A percentile compares a stretch with the other conserved stretches of the same genome.
These are phyloP conservation scores for Neurospora sp. DNA, from an alignment of 2,329 filamentous ascomycete genomes.

Conservation along the genomic window DNA sequence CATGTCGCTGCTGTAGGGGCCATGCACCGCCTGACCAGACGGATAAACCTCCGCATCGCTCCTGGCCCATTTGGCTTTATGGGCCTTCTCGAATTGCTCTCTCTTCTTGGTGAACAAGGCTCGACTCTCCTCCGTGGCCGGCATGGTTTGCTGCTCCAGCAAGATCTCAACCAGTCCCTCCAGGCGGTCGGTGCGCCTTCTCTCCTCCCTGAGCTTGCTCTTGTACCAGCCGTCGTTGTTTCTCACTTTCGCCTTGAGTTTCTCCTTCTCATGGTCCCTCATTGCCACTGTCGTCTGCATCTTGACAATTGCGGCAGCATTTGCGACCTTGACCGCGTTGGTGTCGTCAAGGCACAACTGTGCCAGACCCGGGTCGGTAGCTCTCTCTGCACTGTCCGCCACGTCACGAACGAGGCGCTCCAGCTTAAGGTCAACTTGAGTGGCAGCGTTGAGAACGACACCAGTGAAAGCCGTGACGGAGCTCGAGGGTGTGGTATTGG, in stretches of 20 bases:
- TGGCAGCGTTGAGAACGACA: too few relatives aligned
- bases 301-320: neutral
- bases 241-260: neutral
- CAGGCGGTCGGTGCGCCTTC: neutral
- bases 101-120: neutral
- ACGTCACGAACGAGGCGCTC: too few relatives aligned
- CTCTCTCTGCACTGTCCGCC: too few relatives aligned
- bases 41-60: neutral
- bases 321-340: neutral
- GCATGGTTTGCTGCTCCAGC: neutral
- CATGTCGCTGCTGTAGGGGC: neutral
- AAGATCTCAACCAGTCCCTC: neutral
- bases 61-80: neutral
- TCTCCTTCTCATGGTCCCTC: neutral
- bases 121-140: neutral
- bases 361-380: neutral
- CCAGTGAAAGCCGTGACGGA: too few relatives aligned
- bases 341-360: neutral
- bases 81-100: neutral
- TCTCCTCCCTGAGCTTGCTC: neutral
- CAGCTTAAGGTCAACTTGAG: too few relatives aligned
- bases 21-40: neutral
- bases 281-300: neutral
- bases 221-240: neutral
- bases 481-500: neutral